Evolutionary conservation across 768 basidiomycete genomes (phyloP).

Genomic region (Flagelloscypha sp.): DNA sequence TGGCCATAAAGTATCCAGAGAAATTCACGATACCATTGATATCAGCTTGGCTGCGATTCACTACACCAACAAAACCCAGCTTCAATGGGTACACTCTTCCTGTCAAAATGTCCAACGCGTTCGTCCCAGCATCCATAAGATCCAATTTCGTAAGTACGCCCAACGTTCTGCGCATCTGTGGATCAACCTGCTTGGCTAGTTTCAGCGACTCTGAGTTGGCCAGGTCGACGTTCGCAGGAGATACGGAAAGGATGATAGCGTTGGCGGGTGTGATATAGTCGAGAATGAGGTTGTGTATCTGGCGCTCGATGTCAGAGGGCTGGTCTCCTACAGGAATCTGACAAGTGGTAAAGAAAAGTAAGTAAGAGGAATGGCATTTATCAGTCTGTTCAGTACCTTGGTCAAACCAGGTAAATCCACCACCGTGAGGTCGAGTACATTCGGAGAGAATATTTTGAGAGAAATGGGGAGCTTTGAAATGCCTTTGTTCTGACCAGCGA

Average conservation of each 20-base stretch:
- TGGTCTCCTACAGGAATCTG: conserved; percentile 96
- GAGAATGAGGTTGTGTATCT: conserved; percentile 88
- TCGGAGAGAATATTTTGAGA: conserved; percentile 89
- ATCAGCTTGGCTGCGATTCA: conserved; percentile 96
- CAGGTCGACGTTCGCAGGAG: conserved; percentile 95
- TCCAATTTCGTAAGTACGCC: conserved; percentile 97
- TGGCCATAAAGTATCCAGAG: no score
- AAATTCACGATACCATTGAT: no score
- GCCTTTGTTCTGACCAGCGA: conserved; percentile 98
- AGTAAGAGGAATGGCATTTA: neutral
- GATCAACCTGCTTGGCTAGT: conserved; percentile 90
- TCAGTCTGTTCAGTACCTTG: conserved; percentile 50
- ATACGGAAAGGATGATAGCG: conserved; percentile 95
- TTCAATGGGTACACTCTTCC: conserved; percentile 97
- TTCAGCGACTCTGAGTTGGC: conserved; percentile 98
- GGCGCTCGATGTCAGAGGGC: conserved; percentile 94
- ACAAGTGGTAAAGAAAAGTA: conserved; percentile 1
- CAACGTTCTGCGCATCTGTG: conserved; percentile 92
- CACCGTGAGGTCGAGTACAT: conserved; percentile 90
- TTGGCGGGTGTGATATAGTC: conserved; percentile 98
- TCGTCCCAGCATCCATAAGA: conserved; percentile 98
- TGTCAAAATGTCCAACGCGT: conserved; percentile 91
- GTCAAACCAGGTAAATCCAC: conserved; percentile 97
- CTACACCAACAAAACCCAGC: conserved; percentile 96
- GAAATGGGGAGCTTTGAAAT: conserved; percentile 95